Conservation (phyloP, 176 grass and related monocot species). For the Puya raimondii region DNA sequence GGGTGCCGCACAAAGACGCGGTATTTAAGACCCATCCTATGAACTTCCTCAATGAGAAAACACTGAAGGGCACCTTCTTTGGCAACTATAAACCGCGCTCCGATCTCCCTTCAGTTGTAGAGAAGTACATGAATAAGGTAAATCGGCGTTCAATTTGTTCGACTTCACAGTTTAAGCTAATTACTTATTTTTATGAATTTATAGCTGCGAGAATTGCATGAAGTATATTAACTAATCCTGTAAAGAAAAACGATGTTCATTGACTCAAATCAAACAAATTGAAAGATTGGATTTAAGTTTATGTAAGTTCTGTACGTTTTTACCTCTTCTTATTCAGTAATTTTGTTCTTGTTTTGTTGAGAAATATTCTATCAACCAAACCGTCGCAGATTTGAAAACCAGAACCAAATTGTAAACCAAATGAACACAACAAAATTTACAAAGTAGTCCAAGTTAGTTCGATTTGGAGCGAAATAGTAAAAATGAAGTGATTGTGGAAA, state of each 20-base stretch:
- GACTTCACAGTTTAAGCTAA: no score
- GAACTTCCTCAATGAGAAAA: constrained; percentile 73
- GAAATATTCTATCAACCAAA: no score
- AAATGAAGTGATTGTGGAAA: background rate
- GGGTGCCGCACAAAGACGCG: constrained; percentile 63
- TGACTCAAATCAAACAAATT: background rate
- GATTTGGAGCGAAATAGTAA: background rate
- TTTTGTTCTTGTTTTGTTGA: background rate
- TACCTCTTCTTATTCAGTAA: background rate
- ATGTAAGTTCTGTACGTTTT: background rate
- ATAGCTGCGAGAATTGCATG: no score
- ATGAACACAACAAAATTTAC: no score
- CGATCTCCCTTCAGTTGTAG: constrained; percentile 64
- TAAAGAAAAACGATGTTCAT: no score
- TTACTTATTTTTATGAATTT: no score
- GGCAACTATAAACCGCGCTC: constrained; percentile 75
- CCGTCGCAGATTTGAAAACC: no score
- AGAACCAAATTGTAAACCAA: no score
- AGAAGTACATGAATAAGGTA: constrained; percentile 84
- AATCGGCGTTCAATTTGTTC: background rate
- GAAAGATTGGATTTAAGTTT: background rate
- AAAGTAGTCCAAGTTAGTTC: no score
- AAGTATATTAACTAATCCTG: no score
- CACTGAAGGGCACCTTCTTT: constrained; percentile 89
- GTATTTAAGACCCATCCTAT: constrained; percentile 69